Evolutionary conservation across 2,329 filamentous ascomycete genomes (phyloP), one percentile per base, ranked within the genome.

Genomic region (Cadophora gregata): DNA sequence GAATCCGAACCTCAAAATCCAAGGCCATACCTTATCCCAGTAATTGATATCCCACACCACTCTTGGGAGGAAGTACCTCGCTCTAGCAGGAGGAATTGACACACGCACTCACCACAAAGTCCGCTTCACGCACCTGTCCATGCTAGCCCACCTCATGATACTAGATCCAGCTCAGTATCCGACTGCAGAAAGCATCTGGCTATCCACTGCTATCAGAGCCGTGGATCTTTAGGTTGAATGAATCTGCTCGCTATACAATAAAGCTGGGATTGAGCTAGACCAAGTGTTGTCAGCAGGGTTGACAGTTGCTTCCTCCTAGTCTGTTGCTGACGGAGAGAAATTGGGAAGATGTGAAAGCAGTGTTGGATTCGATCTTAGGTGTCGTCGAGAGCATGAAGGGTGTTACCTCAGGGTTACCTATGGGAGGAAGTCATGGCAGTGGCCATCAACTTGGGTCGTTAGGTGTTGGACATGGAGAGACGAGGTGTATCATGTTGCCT

Each of bases 191-290:
- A 77, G 77, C 24, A 79, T 87, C 24, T 90, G 86, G 86, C 77
- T 88, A 1, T 84, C 82, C 51, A 86, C 85, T 0, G 87, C 87
- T 0, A 79, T 88, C 8, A 79, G 86, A 9, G 81, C 83, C 0
- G 80, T 88, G 0, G 86, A 88, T 70, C 85, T 88, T 71, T 87
- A 85, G 64, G 81, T 88, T 4, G 86, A 88, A 75, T 83, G 82
- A 1, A 73, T 85, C 4, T 86, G 83, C 68, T 82, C 81, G 0
- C 72, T 81, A 1, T 36, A 69, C 53, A 25, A 59, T 19, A 71
- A 67, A 1, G 66, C 62, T 10, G 59, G 62, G 6, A 36, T 56
- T 4, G 68, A 71, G 61, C 68, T 63, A 8, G 73, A 74, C 16
- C 65, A 62, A 16, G 63, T 42, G 8, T 72, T 72, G 36, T 47